Percentiles rank a stretch among this genome's conserved stretches.
Conservation (phyloP, 805 yeast genomes). For the Kluyveromyces lactis region DNA sequence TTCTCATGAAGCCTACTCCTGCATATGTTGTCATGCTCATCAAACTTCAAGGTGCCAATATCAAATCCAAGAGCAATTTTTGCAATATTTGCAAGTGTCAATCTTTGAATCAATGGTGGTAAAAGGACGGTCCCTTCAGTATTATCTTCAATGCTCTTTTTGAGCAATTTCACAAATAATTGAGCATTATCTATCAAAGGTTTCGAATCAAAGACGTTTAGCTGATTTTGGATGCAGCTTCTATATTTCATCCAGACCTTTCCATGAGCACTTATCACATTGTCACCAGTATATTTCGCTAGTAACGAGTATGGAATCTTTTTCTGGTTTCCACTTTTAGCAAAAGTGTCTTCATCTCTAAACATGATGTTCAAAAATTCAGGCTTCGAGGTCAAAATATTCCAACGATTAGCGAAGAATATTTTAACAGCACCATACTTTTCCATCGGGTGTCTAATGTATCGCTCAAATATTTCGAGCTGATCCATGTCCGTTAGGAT, state of each 20-base stretch:
- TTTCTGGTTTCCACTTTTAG: slow-evolving; percentile 52
- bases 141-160: slow-evolving; percentile 6
- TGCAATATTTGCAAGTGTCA: slow-evolving; percentile 41
- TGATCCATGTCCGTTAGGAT: slow-evolving; percentile 40
- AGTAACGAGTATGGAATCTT: slow-evolving; percentile 49
- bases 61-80: slow-evolving; percentile 44
- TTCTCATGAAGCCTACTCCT: slow-evolving; percentile 28
- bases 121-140: slow-evolving; percentile 17
- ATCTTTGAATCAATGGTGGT: slow-evolving; percentile 38
- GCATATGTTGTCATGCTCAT: slow-evolving; percentile 13
- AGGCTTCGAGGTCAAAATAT: slow-evolving; percentile 44
- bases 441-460: slow-evolving; percentile 38
- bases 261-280: slow-evolving; percentile 53
- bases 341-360: slow-evolving; percentile 41
- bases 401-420: slow-evolving; percentile 56
- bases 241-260: slow-evolving; percentile 43
- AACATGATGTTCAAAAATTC: slow-evolving; percentile 38
- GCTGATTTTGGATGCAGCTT: slow-evolving; percentile 35
- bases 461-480: slow-evolving; percentile 35
- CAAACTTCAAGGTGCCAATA: slow-evolving; percentile 32
- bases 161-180: slow-evolving; percentile 26
- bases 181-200: slow-evolving; percentile 34
- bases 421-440: slow-evolving; percentile 50
- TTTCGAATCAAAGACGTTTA: slow-evolving; percentile 39
- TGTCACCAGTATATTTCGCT: slow-evolving; percentile 51